phyloP scores from a whole-genome alignment of 1,284 basidiomycete species.

The Inonotus hispidus region DNA sequence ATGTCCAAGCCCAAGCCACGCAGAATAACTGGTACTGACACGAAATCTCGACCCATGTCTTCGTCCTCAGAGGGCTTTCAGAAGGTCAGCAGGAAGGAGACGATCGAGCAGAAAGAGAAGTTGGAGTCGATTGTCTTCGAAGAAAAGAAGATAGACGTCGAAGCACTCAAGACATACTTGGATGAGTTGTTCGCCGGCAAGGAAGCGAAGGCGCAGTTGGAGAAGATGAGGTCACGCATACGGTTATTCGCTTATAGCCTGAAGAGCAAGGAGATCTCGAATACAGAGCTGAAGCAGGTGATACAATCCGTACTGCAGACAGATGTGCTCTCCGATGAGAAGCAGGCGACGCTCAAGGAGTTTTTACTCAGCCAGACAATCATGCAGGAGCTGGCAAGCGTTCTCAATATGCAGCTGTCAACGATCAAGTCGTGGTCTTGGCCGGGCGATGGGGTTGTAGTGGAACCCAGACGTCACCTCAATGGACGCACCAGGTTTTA shows the following conservation, averaged over 20 bases:
- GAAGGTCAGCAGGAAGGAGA: slow-evolving; percentile 36
- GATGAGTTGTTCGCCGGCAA: slow-evolving; percentile 31
- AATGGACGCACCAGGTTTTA: slow-evolving; percentile 43
- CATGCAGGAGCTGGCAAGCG: slow-evolving; percentile 36
- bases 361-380: slow-evolving; percentile 36
- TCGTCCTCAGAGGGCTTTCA: slow-evolving; percentile 22
- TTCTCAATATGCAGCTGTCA: slow-evolving; percentile 39
- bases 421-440: slow-evolving; percentile 36
- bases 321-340: slow-evolving; percentile 36
- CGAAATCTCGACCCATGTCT: neutral
- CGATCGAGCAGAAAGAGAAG: slow-evolving; percentile 37
- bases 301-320: slow-evolving; percentile 32
- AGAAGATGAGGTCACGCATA: slow-evolving; percentile 28
- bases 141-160: slow-evolving; percentile 29
- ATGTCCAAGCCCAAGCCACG: neutral
- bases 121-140: slow-evolving; percentile 38
- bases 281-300: slow-evolving; percentile 26
- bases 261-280: slow-evolving; percentile 25
- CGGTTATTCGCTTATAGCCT: slow-evolving; percentile 26
- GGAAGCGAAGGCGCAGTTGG: slow-evolving; percentile 27
- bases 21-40: neutral
- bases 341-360: slow-evolving; percentile 34
- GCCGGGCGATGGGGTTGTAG: slow-evolving; percentile 35
- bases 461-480: slow-evolving; percentile 40
- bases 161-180: slow-evolving; percentile 31